Evolutionary conservation across 345 rosid genomes (phyloP), one percentile per base, ranked within the genome.

Genomic region (Eucalyptus grandis): DNA sequence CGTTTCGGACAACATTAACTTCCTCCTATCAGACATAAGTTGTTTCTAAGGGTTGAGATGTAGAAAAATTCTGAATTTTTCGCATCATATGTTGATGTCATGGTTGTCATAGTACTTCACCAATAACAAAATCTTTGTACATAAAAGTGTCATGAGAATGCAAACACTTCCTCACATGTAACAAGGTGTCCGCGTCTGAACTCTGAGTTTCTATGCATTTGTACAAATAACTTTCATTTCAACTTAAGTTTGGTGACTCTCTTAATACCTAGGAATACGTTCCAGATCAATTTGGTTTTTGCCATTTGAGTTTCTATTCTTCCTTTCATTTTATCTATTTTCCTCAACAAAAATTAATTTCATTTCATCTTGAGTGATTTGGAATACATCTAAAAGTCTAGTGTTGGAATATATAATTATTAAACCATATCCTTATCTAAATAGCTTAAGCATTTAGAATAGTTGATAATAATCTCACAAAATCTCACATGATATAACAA

Each of bases 391-490:
- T 26, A 60, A 60, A 60, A 26, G n/a, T 27, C 69, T 27, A 60
- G 69, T 4, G 62, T 56, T 4, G 30, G 12, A 56, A 56, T 56
- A 56, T 10, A 56, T 56, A 56, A 24, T 22, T 56, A 56, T 24
- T 56, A 37, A 37, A 37, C 40, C 40, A 37, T 37, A 4, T 37
- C 5, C 3, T 56, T 56, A 56, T 56, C 62, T 24, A 56, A 53
- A 8, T 53, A 53, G 9, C 26, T 53, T 53, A 19, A 53, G 2
- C 5, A 22, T 24, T 56, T 56, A 56, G 13, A 56, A 26, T 56
- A 56, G 6, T 56, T 56, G 2, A 56, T 1, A 1, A 0, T 56
- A 26, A 56, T 56, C 0, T 2, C 30, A 56, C 30, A 56, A 56
- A 56, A 56, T 24, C 30, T 56, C 12, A 56, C 3, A 24, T 56